Conservation (phyloP, 495 filamentous ascomycete genomes). For the Talaromyces thailandensis region DNA sequence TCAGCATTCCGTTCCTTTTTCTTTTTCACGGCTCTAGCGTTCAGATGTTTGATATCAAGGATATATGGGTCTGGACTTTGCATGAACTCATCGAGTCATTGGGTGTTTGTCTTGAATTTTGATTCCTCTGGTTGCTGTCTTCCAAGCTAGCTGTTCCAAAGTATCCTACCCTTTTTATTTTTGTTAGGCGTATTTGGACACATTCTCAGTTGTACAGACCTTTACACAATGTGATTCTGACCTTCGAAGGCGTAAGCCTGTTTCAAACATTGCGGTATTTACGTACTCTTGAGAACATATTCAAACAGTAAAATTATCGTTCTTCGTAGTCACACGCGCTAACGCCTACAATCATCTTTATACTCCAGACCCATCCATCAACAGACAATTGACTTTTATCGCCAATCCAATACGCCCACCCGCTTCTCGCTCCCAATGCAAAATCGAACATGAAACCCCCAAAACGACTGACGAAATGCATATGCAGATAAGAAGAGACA, state of each 20-base stretch:
- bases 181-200: background rate
- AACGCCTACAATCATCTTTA: background rate
- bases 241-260: background rate
- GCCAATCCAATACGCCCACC: constrained; percentile 1
- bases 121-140: background rate
- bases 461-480: background rate
- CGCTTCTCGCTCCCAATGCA: constrained; percentile 3
- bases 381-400: background rate
- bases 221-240: background rate
- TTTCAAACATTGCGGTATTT: background rate
- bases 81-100: background rate
- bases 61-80: background rate
- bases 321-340: background rate
- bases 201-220: background rate
- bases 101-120: background rate
- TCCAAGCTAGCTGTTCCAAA: background rate
- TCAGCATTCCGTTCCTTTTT: background rate
- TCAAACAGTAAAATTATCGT: background rate
- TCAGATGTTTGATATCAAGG: background rate
- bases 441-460: background rate
- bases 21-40: background rate
- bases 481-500: background rate
- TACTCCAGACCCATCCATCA: background rate
- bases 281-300: background rate
- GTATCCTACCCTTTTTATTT: too few species aligned